Evolutionary conservation across 2,329 filamentous ascomycete genomes (phyloP).

Genomic region (Chaetoscypha palmicola): DNA sequence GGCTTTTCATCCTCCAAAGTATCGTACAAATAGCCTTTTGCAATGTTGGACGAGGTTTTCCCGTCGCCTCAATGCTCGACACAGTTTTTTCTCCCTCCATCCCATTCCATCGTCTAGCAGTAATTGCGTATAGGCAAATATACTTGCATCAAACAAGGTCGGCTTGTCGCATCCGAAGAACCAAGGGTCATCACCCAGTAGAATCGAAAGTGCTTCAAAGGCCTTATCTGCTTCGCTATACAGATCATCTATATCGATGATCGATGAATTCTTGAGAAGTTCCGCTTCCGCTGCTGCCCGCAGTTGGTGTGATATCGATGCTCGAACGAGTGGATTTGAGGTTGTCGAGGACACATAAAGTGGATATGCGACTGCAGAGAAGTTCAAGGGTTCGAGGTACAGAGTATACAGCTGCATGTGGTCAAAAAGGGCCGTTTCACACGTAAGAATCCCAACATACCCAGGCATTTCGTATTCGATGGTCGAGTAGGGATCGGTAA

Average conservation of each 20-base stretch:
- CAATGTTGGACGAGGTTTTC: slow-evolving; percentile 60
- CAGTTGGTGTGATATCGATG: slow-evolving; percentile 58
- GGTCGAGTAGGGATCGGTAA: slow-evolving; percentile 71
- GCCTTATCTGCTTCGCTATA: slow-evolving; percentile 55
- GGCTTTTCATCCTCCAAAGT: slow-evolving; percentile 24
- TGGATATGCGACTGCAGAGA: slow-evolving; percentile 52
- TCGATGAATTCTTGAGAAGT: slow-evolving; percentile 56
- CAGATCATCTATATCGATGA: slow-evolving; percentile 49
- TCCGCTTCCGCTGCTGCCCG: slow-evolving; percentile 67
- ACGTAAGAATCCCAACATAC: slow-evolving; percentile 37
- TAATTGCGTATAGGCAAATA: slow-evolving; percentile 86
- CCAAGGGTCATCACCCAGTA: slow-evolving; percentile 52
- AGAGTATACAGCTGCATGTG: slow-evolving; percentile 61
- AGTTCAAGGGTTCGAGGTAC: slow-evolving; percentile 68
- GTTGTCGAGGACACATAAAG: slow-evolving; percentile 68
- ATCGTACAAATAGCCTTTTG: slow-evolving; percentile 43
- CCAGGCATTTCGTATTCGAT: slow-evolving; percentile 79
- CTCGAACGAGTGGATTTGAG: slow-evolving; percentile 53
- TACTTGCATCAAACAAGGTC: slow-evolving; percentile 74
- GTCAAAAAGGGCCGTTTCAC: neutral
- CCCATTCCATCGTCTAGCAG: slow-evolving; percentile 52
- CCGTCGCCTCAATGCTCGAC: slow-evolving; percentile 47
- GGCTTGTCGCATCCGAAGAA: slow-evolving; percentile 53
- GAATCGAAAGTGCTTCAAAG: slow-evolving; percentile 51
- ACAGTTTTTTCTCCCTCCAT: slow-evolving; percentile 59